phyloP scores from a whole-genome alignment of 352 stramenopile species.

The Phytophthora fragariae region DNA sequence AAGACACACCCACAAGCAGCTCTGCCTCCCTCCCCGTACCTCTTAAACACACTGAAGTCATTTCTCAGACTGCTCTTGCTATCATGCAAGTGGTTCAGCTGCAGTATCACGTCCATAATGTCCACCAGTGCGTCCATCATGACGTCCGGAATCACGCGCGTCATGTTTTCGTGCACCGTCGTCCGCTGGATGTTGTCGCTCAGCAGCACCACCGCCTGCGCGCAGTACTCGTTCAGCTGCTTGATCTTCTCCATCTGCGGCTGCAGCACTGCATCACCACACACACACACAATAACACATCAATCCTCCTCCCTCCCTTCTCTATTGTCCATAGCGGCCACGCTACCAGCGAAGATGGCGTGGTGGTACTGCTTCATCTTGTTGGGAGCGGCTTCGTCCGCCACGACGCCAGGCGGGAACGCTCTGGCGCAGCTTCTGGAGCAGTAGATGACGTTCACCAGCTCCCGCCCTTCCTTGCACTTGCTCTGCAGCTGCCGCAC shows the following conservation, averaged over 20 bases:
- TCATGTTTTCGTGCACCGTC: slow-evolving; percentile 71
- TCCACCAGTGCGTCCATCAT: slow-evolving; percentile 68
- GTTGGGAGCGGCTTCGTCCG: slow-evolving; percentile 31
- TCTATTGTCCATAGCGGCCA: not conserved
- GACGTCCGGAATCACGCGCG: slow-evolving; percentile 65
- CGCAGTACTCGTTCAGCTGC: slow-evolving; percentile 61
- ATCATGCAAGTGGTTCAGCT: slow-evolving; percentile 76
- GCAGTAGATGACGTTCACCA: slow-evolving; percentile 67
- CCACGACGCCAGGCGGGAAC: slow-evolving; percentile 42
- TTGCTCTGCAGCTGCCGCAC: slow-evolving; percentile 59
- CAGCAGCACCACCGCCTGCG: slow-evolving; percentile 63
- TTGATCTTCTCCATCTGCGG: slow-evolving; percentile 69
- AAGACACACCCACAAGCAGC: not conserved
- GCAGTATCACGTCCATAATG: slow-evolving; percentile 66
- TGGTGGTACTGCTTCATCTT: slow-evolving; percentile 54
- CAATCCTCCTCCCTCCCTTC: not conserved
- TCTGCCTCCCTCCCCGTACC: slow-evolving; percentile 30
- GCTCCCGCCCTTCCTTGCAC: slow-evolving; percentile 33
- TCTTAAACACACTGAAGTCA: slow-evolving; percentile 81
- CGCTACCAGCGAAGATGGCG: slow-evolving; percentile 58
- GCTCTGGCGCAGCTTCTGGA: slow-evolving; percentile 62
- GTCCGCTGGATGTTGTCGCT: slow-evolving; percentile 80
- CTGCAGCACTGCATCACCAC: slow-evolving; percentile 51
- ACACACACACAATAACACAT: not conserved
- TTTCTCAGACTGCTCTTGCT: slow-evolving; percentile 74